Evolutionary conservation across 257 asterid species (phyloP).

Genomic region (Solanum chilense): DNA sequence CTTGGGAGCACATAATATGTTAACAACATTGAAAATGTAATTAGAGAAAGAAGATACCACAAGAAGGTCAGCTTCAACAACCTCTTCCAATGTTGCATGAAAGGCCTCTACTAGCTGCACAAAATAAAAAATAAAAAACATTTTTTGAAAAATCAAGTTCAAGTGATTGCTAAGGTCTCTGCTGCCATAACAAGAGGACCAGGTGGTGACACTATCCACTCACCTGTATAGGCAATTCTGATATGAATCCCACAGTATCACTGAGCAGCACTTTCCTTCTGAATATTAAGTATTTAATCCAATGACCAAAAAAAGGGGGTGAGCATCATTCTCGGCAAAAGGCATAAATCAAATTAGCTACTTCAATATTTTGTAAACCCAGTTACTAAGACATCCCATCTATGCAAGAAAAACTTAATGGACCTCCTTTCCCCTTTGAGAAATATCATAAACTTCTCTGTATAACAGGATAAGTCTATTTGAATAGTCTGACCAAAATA

Average conservation of each 20-base stretch:
- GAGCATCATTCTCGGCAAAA: not conserved
- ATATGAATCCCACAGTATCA: constrained; percentile 95
- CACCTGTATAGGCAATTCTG: constrained; percentile 96
- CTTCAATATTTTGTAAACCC: not conserved
- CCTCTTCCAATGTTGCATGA: constrained; percentile 95
- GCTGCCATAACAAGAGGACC: not conserved
- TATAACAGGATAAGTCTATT: not conserved
- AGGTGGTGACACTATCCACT: not conserved
- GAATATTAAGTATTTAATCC: not conserved
- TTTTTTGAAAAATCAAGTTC: not conserved
- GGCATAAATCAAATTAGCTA: constrained; percentile 1
- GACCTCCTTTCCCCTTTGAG: not conserved
- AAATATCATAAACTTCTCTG: not conserved
- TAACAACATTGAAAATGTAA: not conserved
- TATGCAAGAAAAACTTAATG: not conserved
- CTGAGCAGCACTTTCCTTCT: constrained; percentile 93
- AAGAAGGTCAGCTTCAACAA: constrained; percentile 91
- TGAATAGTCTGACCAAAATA: not conserved
- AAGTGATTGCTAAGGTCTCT: constrained; percentile 1
- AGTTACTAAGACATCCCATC: not conserved
- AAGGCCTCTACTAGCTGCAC: constrained; percentile 95
- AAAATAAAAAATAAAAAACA: not conserved
- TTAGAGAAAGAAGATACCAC: constrained; percentile 49
- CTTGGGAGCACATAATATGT: not conserved
- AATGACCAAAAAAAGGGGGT: not conserved